A percentile compares a stretch with the other conserved stretches of the same genome.
Conservation (phyloP, 192 early-diverging fungal genomes). For the Kappamyces sp. region DNA sequence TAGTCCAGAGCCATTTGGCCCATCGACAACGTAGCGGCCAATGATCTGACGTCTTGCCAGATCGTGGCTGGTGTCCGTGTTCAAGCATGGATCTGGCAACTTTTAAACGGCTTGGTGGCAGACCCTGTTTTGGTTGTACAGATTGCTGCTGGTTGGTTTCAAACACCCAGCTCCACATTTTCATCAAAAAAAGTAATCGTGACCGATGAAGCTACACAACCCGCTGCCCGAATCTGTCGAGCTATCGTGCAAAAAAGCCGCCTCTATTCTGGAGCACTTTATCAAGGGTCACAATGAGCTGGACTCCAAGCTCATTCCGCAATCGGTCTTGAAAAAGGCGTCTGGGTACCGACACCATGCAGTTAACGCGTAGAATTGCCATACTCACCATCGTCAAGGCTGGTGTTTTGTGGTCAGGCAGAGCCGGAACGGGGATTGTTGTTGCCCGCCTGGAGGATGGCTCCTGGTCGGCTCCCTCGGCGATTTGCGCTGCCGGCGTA, state of each 20-base stretch:
- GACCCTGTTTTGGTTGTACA: no score
- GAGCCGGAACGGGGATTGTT: conserved; percentile 82
- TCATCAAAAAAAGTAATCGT: no score
- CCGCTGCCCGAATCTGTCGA: conserved; percentile 58
- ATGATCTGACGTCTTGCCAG: no score
- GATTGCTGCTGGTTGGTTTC: no score
- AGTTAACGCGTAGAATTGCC: conserved; percentile 73
- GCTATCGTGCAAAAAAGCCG: conserved; percentile 55
- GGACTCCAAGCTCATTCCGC: conserved; percentile 30
- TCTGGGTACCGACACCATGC: conserved; percentile 46
- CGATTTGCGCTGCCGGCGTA: conserved; percentile 74
- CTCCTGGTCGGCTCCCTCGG: conserved; percentile 71
- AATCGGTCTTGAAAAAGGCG: conserved; percentile 28
- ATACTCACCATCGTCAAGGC: conserved; percentile 86
- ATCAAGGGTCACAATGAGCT: conserved; percentile 42
- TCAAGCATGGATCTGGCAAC: no score
- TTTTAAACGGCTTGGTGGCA: no score
- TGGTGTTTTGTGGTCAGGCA: conserved; percentile 81
- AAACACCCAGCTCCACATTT: no score
- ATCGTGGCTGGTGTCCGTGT: no score
- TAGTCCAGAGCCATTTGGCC: no score
- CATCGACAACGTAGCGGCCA: no score
- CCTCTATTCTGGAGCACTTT: conserved; percentile 59
- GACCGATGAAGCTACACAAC: conserved; percentile 35
- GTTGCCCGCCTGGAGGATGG: conserved; percentile 74